Evolutionary conservation across 257 asterid genomes (phyloP).

Genomic region (Agastache rugosa): DNA sequence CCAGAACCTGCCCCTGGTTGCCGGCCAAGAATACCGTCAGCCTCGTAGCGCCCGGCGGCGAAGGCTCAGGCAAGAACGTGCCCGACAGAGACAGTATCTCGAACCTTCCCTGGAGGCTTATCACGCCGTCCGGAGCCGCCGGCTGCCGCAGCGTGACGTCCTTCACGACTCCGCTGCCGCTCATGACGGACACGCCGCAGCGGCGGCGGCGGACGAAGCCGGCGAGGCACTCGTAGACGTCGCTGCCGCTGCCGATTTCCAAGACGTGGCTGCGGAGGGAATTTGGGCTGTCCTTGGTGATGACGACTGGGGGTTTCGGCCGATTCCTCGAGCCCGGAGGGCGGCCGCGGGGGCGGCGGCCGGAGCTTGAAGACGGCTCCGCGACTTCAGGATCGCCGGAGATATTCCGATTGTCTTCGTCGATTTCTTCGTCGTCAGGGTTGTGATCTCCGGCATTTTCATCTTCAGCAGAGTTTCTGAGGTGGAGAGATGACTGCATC

Average conservation of each 20-base stretch:
- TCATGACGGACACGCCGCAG: constrained; percentile 70
- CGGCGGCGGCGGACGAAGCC: constrained; percentile 59
- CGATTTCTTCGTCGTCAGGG: constrained; percentile 47
- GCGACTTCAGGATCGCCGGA: constrained; percentile 45
- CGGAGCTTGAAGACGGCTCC: constrained; percentile 51
- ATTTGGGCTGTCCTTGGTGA: constrained; percentile 73
- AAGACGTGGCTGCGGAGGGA: constrained; percentile 73
- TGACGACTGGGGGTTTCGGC: constrained; percentile 65
- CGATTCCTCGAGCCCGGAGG: constrained; percentile 75
- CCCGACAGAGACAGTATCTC: constrained; percentile 72
- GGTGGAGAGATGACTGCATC: constrained; percentile 51
- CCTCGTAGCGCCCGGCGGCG: constrained; percentile 61
- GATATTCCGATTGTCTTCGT: constrained; percentile 44
- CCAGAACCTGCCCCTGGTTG: constrained; percentile 82
- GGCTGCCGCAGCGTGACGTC: constrained; percentile 66
- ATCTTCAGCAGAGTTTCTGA: constrained; percentile 42
- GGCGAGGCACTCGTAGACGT: constrained; percentile 55
- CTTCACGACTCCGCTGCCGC: constrained; percentile 64
- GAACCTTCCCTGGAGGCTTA: constrained; percentile 61
- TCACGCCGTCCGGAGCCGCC: constrained; percentile 55
- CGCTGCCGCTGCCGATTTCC: constrained; percentile 64
- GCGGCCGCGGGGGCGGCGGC: constrained; percentile 69
- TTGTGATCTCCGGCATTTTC: constrained; percentile 45
- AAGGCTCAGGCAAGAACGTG: constrained; percentile 63
- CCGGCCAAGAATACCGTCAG: constrained; percentile 70